Evolutionary conservation across 352 stramenopile genomes (phyloP), one percentile per base, ranked within the genome.

Genomic region (Globisporangium paddicum): DNA sequence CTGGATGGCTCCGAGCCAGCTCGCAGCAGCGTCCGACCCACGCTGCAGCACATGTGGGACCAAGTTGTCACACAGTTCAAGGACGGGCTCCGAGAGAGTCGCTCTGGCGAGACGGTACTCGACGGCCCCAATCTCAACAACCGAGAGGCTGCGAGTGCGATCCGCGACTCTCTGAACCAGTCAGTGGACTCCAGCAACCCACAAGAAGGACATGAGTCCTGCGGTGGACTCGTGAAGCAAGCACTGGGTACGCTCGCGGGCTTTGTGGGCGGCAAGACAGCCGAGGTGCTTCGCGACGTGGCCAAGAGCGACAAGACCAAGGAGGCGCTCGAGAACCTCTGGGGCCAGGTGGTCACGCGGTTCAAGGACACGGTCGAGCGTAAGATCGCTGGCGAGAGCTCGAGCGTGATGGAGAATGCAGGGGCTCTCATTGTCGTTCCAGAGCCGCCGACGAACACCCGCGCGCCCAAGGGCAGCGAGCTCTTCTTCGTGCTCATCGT

Each of bases 401-500:
- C 4, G n/a, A 10, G 19, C 40, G 40, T 26, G 14, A 10, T 18
- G 21, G 40, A 26, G 40, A 26, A 25, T 7, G 40, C 10, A n/a
- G 35, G 35, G n/a, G 35, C 11, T 2, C 35, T 41, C 13, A 13
- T 41, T 10, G 13, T n/a, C n/a, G 10, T 41, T 41, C 35, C 35
- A 1, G 35, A 41, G 35, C 35, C 35, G 10, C 35, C 9, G 11
- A 18, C 14, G 35, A 13, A 41, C 11, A 13, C n/a, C 10, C 18
- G 35, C 18, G 35, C 10, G 13, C 35, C 35, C 11, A 41, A 46
- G 18, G 40, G 10, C 40, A 46, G 40, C 40, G n/a, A 46, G 40
- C n/a, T 46, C 11, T 46, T 46, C 40, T 46, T 46, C 40, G 40
- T 46, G 40, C 40, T 46, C 40, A 46, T 46, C 40, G 40, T 46